Base-by-base conservation (phyloP, 139 green algal species). In the Raphidocelis subcapitata region DNA sequence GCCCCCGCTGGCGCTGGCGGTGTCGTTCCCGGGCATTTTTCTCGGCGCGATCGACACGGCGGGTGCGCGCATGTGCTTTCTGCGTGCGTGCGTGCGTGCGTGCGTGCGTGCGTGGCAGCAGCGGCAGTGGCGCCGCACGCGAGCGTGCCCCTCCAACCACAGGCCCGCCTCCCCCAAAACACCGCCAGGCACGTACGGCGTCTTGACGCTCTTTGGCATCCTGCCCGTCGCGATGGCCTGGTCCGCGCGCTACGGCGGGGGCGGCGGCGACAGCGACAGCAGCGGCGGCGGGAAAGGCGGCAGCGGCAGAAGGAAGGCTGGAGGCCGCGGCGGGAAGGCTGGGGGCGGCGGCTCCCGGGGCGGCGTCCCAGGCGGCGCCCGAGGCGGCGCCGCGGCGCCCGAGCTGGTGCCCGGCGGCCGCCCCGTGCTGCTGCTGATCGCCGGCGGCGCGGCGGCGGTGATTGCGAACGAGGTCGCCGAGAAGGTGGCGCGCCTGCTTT, bases 121-220 rank as follows among this genome's bases (percentile, higher is more conserved):
- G 8, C 8, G 12, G 41, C 8, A 20, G 41, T 49, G 41, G 41
- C 12, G 41, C 41, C 41, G 41, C 41, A n/a, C n/a, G n/a, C n/a
- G n/a, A n/a, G n/a, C n/a, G n/a, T 49, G 8, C 41, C 41, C 41
- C 41, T 49, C 8, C 41, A 8, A 8, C 41, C 8, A 49, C 41
- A 12, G 8, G 8, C 41, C 12, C 41, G 41, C 41, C 41, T 8
- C 41, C 41, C 8, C 8, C 41, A 12, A 8, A 8, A 49, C 41
- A 12, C 41, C 8, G 51, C 82, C 86, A 21, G 88, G 88, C 1
- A 91, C 87, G 1, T 92, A 90, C 49, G 88, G 88, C 29, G 88
- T 93, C 21, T 80, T 93, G 56, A 75, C 79, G 4, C 75, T 94
- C 60, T 94, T 94, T 73, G 88, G 89, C 18, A 63, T 94, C 31